phyloP scores from a whole-genome alignment of 2,329 filamentous ascomycete species.

The Fusarium incarnatum region DNA sequence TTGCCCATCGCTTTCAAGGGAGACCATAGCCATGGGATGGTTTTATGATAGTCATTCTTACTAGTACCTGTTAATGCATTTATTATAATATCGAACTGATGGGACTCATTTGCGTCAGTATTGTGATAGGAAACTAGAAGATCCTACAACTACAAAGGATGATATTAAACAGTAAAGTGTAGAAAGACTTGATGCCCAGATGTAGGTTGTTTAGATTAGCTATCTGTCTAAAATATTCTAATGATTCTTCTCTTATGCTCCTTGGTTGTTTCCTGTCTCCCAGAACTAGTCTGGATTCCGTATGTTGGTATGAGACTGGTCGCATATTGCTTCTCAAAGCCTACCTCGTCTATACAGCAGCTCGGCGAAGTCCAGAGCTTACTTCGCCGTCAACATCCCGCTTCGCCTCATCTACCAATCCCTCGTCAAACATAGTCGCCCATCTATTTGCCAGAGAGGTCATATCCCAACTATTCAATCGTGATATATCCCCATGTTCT shows the following conservation, averaged over 20 bases:
- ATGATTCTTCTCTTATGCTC: background rate
- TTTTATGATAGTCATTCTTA: background rate
- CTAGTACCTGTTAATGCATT: background rate
- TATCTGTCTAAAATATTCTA: background rate
- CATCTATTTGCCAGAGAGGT: conserved; percentile 48
- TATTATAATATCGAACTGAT: background rate
- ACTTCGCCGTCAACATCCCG: conserved; percentile 38
- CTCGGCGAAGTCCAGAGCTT: conserved; percentile 22
- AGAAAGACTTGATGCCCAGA: background rate
- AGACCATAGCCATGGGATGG: background rate
- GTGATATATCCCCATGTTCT: conserved; percentile 22
- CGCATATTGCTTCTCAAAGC: background rate
- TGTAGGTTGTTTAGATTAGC: background rate
- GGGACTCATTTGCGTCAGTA: background rate
- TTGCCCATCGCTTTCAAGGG: background rate
- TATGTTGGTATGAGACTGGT: background rate
- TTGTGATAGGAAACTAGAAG: background rate
- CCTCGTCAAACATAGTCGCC: conserved; percentile 52
- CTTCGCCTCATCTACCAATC: conserved; percentile 46
- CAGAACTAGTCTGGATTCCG: background rate
- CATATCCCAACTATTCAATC: conserved; percentile 45
- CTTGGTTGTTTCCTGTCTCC: background rate
- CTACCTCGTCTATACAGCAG: background rate
- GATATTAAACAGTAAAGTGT: background rate
- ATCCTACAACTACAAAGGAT: background rate